Evolutionary conservation across 371 early-diverging fungal genomes (phyloP), one percentile per base, ranked within the genome.

Genomic region (Mucor circinelloides): DNA sequence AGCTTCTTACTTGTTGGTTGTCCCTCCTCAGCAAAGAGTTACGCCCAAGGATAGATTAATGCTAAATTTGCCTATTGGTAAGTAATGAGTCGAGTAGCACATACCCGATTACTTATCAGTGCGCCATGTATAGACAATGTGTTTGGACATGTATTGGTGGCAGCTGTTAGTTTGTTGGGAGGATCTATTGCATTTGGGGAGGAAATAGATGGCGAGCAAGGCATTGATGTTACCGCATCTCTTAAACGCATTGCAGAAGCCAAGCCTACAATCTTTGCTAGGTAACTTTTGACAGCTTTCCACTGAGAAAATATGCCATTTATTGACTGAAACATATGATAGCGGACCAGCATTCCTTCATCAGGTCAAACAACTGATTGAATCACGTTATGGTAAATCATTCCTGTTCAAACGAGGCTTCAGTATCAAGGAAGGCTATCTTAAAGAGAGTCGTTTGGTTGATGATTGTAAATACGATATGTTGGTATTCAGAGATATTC

Each of bases 211-310:
- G 86, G 85, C 34, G 75, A 83, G 17, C 77, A 94, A 31, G 56
- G 60, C 6, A 44, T 48, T 13, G 71, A 81, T 63, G 40, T 72
- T 1, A 9, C 60, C 0, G 8, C 61, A 25, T 46, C 52, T 13
- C 67, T 81, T 38, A 17, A 69, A 9, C 13, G n/a, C 3, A 69
- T 77, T 32, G 71, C 74, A 32, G 78, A 85, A 13, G 86, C 93
- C 34, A 82, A 87, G 44, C 99, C 99, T 5, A 94, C 93, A 15
- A 78, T 94, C 67, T 89, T 97, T 73, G 85, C 82, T 63, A 78
- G 79, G 81, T 78, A 69, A 71, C 28, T 25, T 10, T 38, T 30
- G 23, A 8, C 48, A 19, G 44, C 46, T 7, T 50, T 23, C 7
- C 52, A 36, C n/a, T n/a, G 12, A n/a, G 6, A 12, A 13, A n/a